Percentiles rank a stretch among this genome's conserved stretches.
Conservation (phyloP, 2,329 filamentous ascomycete species). For the Hypoxylon sp. region DNA sequence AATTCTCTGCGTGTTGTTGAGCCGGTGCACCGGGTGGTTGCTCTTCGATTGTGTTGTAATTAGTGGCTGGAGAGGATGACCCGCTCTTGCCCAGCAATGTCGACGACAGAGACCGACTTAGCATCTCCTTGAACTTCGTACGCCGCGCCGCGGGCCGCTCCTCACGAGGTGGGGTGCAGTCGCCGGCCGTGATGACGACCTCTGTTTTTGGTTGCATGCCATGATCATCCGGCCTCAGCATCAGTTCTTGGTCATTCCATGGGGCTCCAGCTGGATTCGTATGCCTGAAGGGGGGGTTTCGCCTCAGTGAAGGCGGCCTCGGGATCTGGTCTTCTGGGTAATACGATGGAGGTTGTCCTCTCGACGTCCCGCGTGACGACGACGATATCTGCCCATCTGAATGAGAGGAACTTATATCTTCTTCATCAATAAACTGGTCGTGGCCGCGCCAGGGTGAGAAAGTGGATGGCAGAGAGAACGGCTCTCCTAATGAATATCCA, state of each 20-base stretch:
- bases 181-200: conserved; percentile 19
- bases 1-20: conserved; percentile 34
- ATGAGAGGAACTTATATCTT: conserved; percentile 3
- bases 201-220: conserved; percentile 24
- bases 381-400: conserved; percentile 9
- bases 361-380: conserved; percentile 13
- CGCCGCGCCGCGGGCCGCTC: conserved; percentile 26
- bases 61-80: conserved; percentile 15
- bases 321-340: conserved; percentile 1
- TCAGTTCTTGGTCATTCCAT: conserved; percentile 3
- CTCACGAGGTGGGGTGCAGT: not conserved
- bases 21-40: conserved; percentile 22
- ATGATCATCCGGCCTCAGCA: conserved; percentile 25
- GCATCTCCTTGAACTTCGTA: conserved; percentile 44
- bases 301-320: not conserved
- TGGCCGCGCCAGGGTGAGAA: conserved; percentile 43
- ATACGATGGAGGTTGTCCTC: conserved; percentile 3
- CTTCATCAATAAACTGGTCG: conserved; percentile 10
- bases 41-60: conserved; percentile 31
- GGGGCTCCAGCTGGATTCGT: not conserved
- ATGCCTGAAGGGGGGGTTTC: not conserved
- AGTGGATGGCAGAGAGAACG: conserved; percentile 42
- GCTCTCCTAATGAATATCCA: conserved; percentile 14
- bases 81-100: conserved; percentile 28
- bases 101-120: conserved; percentile 39